These are phyloP conservation scores for Cyphellophora europaea DNA, from an alignment of 2,329 filamentous ascomycete species.

Conservation along the genomic window DNA sequence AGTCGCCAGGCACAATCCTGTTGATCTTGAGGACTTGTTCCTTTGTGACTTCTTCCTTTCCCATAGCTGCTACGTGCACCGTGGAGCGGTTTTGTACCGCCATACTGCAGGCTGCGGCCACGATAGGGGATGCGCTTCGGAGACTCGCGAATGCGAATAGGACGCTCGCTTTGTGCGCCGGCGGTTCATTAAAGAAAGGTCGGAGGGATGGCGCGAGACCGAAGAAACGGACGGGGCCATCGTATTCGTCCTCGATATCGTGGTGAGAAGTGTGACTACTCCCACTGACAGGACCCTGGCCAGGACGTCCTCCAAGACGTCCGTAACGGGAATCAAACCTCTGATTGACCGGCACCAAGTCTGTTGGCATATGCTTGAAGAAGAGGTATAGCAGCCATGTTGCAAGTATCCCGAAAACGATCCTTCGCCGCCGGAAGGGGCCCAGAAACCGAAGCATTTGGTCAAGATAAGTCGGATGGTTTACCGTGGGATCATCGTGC, in stretches of 20 bases:
- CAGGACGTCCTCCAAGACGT: conserved; percentile 12
- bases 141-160: conserved; percentile 71
- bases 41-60: conserved; percentile 60
- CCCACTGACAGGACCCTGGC: too few relatives aligned
- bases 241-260: conserved; percentile 38
- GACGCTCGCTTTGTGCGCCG: conserved; percentile 55
- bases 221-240: conserved; percentile 62
- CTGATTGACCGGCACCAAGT: conserved; percentile 27
- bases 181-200: not conserved
- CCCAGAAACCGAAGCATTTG: too few relatives aligned
- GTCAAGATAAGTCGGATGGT: conserved; percentile 4
- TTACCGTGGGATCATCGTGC: conserved; percentile 7
- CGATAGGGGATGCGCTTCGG: conserved; percentile 59
- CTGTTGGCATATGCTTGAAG: conserved; percentile 52
- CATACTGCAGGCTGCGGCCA: conserved; percentile 87
- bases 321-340: conserved; percentile 25
- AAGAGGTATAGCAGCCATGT: conserved; percentile 53
- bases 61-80: conserved; percentile 75
- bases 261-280: too few relatives aligned
- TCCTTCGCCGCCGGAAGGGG: conserved; percentile 37
- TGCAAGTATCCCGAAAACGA: conserved; percentile 38
- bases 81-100: conserved; percentile 55
- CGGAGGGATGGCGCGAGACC: conserved; percentile 39
- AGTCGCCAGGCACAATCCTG: conserved; percentile 58
- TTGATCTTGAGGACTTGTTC: conserved; percentile 66